A percentile compares a stretch with the other conserved stretches of the same genome.
These are phyloP conservation scores for Parietaria judaica DNA, from an alignment of 306 rosid species.

Conservation along the genomic window DNA sequence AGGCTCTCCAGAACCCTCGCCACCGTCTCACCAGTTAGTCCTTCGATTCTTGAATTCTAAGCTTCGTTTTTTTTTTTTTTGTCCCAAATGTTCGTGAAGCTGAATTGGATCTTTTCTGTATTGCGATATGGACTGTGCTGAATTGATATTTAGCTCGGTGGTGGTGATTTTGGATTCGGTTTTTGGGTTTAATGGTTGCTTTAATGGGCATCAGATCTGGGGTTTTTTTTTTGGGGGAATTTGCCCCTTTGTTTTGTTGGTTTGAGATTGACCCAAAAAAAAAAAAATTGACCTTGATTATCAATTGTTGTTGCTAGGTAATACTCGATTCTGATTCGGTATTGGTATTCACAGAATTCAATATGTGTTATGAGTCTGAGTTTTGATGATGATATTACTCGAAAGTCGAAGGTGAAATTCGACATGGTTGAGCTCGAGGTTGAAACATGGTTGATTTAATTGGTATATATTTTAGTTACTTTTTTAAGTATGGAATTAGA, in stretches of 20 bases:
- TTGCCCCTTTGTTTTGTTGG: slow-evolving; percentile 11
- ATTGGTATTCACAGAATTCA: too few relatives aligned
- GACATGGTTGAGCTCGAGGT: neutral
- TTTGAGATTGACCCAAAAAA: neutral
- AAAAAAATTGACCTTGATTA: neutral
- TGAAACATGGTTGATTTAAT: neutral
- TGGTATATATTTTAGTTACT: too few relatives aligned
- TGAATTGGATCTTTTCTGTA: neutral
- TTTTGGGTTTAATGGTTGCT: neutral
- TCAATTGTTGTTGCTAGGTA: neutral
- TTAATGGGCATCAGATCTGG: slow-evolving; percentile 32
- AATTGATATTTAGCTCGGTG: slow-evolving; percentile 3
- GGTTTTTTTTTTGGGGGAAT: slow-evolving; percentile 8
- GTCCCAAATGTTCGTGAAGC: too few relatives aligned
- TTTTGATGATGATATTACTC: too few relatives aligned
- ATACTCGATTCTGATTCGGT: neutral
- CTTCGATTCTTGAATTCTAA: neutral
- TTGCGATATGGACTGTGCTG: slow-evolving; percentile 8
- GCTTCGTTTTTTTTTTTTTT: slow-evolving; percentile 1
- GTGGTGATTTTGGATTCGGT: slow-evolving; percentile 8
- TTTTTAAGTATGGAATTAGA: too few relatives aligned
- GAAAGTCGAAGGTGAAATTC: too few relatives aligned
- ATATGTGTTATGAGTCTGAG: too few relatives aligned
- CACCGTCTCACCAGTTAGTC: slow-evolving; percentile 75
- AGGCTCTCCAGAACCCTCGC: slow-evolving; percentile 91